These are phyloP conservation scores for Diospyros kaki DNA, from an alignment of 148 eudicot genomes.

Conservation along the genomic window DNA sequence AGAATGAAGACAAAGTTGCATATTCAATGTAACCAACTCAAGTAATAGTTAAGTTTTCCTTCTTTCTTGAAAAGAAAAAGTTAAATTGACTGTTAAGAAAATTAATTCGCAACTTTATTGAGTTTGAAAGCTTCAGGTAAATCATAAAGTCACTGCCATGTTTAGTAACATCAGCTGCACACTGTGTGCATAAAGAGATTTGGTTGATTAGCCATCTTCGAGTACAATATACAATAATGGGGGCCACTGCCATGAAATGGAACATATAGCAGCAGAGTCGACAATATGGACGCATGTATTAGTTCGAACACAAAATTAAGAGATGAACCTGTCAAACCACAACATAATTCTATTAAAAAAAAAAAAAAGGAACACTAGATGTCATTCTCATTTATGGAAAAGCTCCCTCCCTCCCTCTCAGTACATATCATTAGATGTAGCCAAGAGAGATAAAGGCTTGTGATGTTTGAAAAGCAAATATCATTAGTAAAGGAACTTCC, in stretches of 20 bases:
- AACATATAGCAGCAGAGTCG: background rate
- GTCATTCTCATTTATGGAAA: background rate
- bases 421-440: too few species aligned
- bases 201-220: background rate
- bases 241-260: background rate
- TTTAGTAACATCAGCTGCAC: background rate
- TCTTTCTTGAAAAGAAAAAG: background rate
- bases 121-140: background rate
- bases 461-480: too few species aligned
- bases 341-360: too few species aligned
- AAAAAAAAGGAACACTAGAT: background rate
- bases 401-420: too few species aligned
- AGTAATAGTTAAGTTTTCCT: background rate
- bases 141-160: background rate
- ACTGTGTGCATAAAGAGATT: background rate
- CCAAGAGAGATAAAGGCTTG: too few species aligned
- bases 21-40: background rate
- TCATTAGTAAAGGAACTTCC: too few species aligned
- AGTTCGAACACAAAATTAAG: background rate
- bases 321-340: too few species aligned
- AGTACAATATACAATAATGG: background rate
- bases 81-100: background rate
- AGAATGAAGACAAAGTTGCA: background rate
- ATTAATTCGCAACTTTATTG: background rate
- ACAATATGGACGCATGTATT: background rate